phyloP scores from a whole-genome alignment of 345 rosid genomes.

The Psidium friedrichsthalianum region DNA sequence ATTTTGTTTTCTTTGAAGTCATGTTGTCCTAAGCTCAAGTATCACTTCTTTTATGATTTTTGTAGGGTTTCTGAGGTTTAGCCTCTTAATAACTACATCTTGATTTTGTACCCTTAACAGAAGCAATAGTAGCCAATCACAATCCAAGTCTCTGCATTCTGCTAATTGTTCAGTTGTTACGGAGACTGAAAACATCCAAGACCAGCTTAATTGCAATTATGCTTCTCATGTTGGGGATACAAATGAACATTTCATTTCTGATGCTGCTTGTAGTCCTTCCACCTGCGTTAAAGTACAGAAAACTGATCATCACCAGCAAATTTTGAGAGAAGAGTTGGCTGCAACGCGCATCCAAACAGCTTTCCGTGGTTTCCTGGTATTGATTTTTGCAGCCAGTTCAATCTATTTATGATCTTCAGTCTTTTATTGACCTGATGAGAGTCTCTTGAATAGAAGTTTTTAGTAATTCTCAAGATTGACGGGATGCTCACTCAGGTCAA shows the following conservation, averaged over 20 bases:
- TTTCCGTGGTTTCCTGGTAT: slow-evolving; percentile 92
- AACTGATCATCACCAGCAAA: slow-evolving; percentile 24
- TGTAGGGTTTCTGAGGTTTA: background rate
- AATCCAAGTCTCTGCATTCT: slow-evolving; percentile 32
- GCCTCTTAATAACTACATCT: background rate
- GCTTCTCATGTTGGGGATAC: slow-evolving; percentile 16
- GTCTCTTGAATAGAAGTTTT: background rate
- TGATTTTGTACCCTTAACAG: background rate
- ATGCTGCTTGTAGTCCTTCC: slow-evolving; percentile 37
- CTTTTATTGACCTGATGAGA: background rate
- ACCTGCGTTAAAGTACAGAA: slow-evolving; percentile 38
- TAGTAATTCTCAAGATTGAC: background rate
- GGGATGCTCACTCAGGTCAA: background rate
- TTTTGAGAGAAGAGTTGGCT: slow-evolving; percentile 47
- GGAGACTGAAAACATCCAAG: slow-evolving; percentile 32
- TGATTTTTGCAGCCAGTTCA: background rate
- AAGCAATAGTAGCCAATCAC: background rate
- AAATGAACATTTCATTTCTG: slow-evolving; percentile 12
- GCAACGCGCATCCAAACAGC: slow-evolving; percentile 83
- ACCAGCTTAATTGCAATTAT: slow-evolving; percentile 31
- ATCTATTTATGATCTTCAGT: background rate
- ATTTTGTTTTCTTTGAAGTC: background rate
- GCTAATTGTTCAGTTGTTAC: slow-evolving; percentile 53
- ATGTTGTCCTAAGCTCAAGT: background rate
- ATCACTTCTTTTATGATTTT: background rate